A percentile compares a stretch with the other conserved stretches of the same genome.
Evolutionary conservation across 2,329 filamentous ascomycete species (phyloP).

Genomic region (Nigrograna mackinnonii): DNA sequence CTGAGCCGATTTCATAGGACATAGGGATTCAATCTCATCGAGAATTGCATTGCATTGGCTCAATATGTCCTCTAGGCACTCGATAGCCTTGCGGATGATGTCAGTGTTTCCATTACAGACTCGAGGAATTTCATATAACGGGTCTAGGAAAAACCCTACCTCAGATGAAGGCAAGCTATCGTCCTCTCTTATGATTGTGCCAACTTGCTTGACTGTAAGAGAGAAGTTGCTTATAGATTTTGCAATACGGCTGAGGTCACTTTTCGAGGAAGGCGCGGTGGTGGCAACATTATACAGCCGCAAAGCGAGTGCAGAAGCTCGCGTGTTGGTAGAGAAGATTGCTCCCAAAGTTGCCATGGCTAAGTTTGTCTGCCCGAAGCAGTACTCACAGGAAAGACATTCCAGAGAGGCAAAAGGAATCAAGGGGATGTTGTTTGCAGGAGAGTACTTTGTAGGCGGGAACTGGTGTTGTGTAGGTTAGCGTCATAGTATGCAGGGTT

Average conservation of each 20-base stretch:
- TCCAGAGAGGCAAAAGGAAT: no score
- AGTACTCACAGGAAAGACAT: no score
- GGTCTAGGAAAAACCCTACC: conserved; percentile 23
- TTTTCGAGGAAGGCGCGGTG: conserved; percentile 22
- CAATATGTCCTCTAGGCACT: conserved; percentile 36
- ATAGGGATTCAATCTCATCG: conserved; percentile 26
- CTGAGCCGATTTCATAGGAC: conserved; percentile 4
- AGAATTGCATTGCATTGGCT: conserved; percentile 32
- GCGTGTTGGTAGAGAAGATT: conserved; percentile 37
- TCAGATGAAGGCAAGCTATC: conserved; percentile 39
- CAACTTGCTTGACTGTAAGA: conserved; percentile 41
- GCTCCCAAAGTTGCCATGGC: conserved; percentile 39
- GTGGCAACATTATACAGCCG: conserved; percentile 36
- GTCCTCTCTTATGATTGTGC: conserved; percentile 41
- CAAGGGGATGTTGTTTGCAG: not conserved
- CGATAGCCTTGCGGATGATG: conserved; percentile 36
- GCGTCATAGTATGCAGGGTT: conserved; percentile 11
- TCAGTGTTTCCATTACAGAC: no score
- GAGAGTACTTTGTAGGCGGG: not conserved
- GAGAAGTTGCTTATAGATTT: conserved; percentile 39
- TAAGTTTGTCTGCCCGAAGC: not conserved
- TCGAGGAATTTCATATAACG: no score
- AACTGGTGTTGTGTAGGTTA: conserved; percentile 5
- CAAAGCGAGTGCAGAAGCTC: conserved; percentile 36
- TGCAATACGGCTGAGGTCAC: conserved; percentile 31